Evolutionary conservation across 257 asterid species (phyloP), one percentile per base, ranked within the genome.

Genomic region (Hygrophila difformis): DNA sequence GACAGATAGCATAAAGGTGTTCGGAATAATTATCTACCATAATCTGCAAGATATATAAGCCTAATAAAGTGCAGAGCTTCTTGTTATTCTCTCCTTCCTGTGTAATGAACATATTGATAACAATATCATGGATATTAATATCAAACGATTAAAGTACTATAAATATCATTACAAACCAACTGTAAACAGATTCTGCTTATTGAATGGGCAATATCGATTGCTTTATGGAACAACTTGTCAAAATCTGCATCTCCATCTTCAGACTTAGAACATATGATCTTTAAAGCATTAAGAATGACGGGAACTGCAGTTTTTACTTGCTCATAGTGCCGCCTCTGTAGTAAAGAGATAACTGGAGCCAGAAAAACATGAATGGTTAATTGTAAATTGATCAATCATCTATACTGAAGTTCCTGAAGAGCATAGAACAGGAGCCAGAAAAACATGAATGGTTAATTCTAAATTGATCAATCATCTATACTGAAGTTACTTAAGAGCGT

Each of bases 11-110:
- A 58, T 60, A n/a, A n/a, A n/a, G n/a, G n/a, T n/a, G n/a, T n/a
- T n/a, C n/a, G n/a, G n/a, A n/a, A 75, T 67, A 70, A 61, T 48
- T 62, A 42, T 60, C 67, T 65, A 84, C 97, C 96, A 79, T 74
- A 69, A 78, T 67, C 67, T 89, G 87, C 86, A 82, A 67, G 74
- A 79, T 64, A 61, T 63, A 79, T 55, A 89, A 71, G 79, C 96
- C 78, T 52, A 82, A 72, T 48, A 89, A 52, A 69, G 98, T 91
- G 41, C 41, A 56, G 47, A 82, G 76, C 58, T 69, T 74, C 53
- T 61, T 50, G 42, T 56, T 64, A 60, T 79, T 82, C 51, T 56
- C 63, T 43, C 71, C 79, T 59, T 69, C 87, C 95, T 84, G 77
- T 64, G 67, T 19, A 40, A 12, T 39, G 53, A 66, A 53, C 24